Evolutionary conservation across 371 early-diverging fungal genomes (phyloP).

Genomic region (Haplosporangium sp.): DNA sequence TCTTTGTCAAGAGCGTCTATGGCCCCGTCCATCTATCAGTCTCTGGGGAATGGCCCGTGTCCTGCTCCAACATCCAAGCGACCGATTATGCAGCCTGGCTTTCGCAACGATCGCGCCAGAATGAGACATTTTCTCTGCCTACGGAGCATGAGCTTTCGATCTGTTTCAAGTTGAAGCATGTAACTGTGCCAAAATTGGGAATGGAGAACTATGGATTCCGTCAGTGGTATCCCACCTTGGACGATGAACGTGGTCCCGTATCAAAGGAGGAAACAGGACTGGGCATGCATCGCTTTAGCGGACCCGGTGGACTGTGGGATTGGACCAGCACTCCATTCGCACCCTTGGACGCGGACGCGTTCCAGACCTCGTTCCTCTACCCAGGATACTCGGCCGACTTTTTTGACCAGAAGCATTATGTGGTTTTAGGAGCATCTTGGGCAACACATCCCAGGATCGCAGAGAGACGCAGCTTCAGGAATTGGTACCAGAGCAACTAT

Average conservation of each 20-base stretch:
- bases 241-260: not conserved
- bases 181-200: constrained; percentile 54
- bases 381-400: constrained; percentile 93
- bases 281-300: constrained; percentile 58
- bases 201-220: constrained; percentile 64
- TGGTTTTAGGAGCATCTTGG: constrained; percentile 88
- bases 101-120: constrained; percentile 65
- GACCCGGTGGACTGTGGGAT: constrained; percentile 81
- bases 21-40: constrained; percentile 66
- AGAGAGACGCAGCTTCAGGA: constrained; percentile 77
- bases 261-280: not conserved
- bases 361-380: constrained; percentile 73
- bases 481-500: constrained; percentile 92
- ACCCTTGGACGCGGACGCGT: constrained; percentile 63
- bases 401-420: constrained; percentile 88
- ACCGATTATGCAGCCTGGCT: constrained; percentile 68
- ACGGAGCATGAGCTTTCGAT: constrained; percentile 45
- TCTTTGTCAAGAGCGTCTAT: constrained; percentile 74
- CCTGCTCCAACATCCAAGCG: constrained; percentile 77
- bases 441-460: constrained; percentile 87
- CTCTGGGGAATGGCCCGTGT: constrained; percentile 81
- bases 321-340: constrained; percentile 80
- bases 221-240: constrained; percentile 68
- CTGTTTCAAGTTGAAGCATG: constrained; percentile 27
- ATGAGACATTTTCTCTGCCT: constrained; percentile 41